These are phyloP conservation scores for Uromyces viciae-fabae DNA, from an alignment of 1,284 basidiomycete genomes.

Conservation along the genomic window DNA sequence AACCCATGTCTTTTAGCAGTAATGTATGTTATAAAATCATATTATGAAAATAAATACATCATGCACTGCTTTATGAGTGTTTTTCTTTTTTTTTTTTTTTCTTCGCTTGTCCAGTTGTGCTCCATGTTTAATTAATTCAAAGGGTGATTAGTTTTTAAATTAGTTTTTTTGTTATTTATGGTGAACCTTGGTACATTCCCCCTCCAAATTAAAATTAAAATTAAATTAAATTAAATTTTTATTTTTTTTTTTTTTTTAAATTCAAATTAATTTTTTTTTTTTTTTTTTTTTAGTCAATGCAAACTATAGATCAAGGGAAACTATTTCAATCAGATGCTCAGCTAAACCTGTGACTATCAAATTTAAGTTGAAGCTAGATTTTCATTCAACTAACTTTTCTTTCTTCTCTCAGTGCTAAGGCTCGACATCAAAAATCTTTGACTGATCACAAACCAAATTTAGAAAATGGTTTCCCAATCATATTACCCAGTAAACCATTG, in stretches of 20 bases:
- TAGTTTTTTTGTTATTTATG: no score
- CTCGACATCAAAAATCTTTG: constrained; percentile 38
- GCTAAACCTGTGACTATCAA: constrained; percentile 61
- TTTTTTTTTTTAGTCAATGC: constrained; percentile 17
- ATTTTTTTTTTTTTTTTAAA: neutral
- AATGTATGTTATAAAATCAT: no score
- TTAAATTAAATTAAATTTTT: no score
- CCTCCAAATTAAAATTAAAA: no score
- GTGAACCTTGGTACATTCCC: no score
- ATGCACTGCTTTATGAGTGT: no score
- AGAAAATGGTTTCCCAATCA: constrained; percentile 70
- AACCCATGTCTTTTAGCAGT: no score
- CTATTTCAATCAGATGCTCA: constrained; percentile 71
- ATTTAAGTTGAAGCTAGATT: neutral
- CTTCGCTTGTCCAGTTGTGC: no score
- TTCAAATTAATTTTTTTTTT: neutral
- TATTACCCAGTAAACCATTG: constrained; percentile 70
- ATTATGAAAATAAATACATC: no score
- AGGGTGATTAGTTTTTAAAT: no score
- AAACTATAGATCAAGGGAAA: constrained; percentile 57
- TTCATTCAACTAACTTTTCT: neutral
- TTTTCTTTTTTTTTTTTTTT: no score
- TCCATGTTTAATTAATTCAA: no score
- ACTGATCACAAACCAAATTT: constrained; percentile 67
- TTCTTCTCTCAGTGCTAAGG: constrained; percentile 40